Conservation (phyloP, 2,329 filamentous ascomycete species). For the Ophiostoma montium region DNA sequence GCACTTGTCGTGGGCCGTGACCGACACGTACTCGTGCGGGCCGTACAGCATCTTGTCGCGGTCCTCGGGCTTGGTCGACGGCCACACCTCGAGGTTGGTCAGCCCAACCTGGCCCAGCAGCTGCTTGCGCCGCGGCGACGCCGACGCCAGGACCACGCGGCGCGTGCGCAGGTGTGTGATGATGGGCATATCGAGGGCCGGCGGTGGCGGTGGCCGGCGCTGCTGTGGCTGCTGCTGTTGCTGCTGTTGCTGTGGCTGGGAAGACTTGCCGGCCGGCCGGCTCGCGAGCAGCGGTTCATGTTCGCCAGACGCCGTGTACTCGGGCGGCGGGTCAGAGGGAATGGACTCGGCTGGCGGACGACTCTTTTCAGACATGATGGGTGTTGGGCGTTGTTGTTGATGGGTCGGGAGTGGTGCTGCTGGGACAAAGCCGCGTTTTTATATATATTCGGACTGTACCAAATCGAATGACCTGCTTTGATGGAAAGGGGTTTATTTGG, state of each 20-base stretch:
- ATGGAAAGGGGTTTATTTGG: too few relatives aligned
- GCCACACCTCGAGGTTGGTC: constrained; percentile 66
- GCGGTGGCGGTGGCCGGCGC: constrained; percentile 32
- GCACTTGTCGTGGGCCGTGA: constrained; percentile 74
- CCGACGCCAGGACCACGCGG: constrained; percentile 78
- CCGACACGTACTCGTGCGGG: constrained; percentile 81
- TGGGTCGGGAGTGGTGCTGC: neutral
- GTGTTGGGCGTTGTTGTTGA: neutral
- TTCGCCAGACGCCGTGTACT: constrained; percentile 29
- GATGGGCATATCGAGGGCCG: constrained; percentile 66
- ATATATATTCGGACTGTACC: too few relatives aligned
- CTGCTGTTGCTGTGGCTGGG: constrained; percentile 19
- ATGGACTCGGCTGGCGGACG: constrained; percentile 1
- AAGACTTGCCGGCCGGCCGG: neutral
- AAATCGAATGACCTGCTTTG: too few relatives aligned
- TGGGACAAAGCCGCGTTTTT: too few relatives aligned
- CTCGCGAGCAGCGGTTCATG: constrained; percentile 18
- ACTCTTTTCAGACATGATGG: constrained; percentile 9
- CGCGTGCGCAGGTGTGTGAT: constrained; percentile 62
- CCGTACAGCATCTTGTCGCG: constrained; percentile 60
- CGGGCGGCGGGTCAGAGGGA: constrained; percentile 29
- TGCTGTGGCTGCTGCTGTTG: constrained; percentile 20
- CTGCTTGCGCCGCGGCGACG: constrained; percentile 70
- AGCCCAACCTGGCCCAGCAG: constrained; percentile 71
- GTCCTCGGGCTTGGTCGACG: constrained; percentile 74